A percentile compares a stretch with the other conserved stretches of the same genome.
Evolutionary conservation across 768 basidiomycete genomes (phyloP).

Genomic region (Lentinula sp.): DNA sequence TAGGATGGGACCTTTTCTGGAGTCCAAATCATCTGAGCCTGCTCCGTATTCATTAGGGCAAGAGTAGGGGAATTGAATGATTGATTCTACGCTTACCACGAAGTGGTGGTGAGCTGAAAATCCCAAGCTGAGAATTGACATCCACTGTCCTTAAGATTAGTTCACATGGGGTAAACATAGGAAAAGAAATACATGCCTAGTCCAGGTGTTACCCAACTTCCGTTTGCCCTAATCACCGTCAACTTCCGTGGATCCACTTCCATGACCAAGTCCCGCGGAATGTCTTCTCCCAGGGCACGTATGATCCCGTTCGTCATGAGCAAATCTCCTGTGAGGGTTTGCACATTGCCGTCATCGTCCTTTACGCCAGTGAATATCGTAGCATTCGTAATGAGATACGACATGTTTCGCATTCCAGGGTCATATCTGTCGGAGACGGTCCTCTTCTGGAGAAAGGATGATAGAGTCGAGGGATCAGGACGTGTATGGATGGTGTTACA

Average conservation of each 20-base stretch:
- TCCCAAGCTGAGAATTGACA: conserved; percentile 76
- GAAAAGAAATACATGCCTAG: conserved; percentile 34
- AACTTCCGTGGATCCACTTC: conserved; percentile 26
- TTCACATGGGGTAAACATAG: conserved; percentile 13
- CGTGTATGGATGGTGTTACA: conserved; percentile 48
- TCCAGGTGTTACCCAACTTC: conserved; percentile 66
- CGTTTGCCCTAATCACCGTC: conserved; percentile 51
- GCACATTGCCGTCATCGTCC: conserved; percentile 47
- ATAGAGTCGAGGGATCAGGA: conserved; percentile 29
- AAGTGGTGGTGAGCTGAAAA: conserved; percentile 55
- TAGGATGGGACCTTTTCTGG: conserved; percentile 56
- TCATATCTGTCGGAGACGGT: conserved; percentile 61
- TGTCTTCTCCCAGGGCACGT: conserved; percentile 50
- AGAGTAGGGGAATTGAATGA: not conserved
- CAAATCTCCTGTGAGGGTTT: conserved; percentile 38
- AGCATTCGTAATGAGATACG: conserved; percentile 68
- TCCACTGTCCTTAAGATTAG: conserved; percentile 38
- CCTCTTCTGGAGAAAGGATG: conserved; percentile 28
- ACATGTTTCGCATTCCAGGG: conserved; percentile 42
- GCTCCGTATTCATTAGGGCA: not conserved
- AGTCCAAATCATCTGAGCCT: conserved; percentile 59
- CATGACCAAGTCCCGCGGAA: conserved; percentile 24
- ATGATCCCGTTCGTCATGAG: conserved; percentile 64
- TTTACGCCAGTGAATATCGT: conserved; percentile 58
- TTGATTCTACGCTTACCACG: conserved; percentile 24